These are phyloP conservation scores for Ochetophila trinervis DNA, from an alignment of 306 rosid species.

Conservation along the genomic window DNA sequence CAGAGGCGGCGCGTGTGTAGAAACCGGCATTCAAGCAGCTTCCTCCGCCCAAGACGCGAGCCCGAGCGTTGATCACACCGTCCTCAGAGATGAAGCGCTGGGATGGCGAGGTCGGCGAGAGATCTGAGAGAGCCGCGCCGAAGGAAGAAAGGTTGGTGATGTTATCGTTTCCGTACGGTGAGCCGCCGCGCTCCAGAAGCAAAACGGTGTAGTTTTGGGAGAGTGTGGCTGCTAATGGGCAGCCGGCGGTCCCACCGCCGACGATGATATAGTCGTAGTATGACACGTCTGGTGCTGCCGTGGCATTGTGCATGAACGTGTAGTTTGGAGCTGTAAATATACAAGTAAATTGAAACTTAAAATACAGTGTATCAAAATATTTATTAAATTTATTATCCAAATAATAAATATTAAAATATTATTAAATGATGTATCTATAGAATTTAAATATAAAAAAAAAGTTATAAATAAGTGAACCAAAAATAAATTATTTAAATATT, in stretches of 20 bases:
- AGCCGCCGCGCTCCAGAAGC: constrained; percentile 70
- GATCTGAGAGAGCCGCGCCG: constrained; percentile 57
- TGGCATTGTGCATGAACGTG: constrained; percentile 53
- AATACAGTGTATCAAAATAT: too few species aligned
- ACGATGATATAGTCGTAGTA: constrained; percentile 72
- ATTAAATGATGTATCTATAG: too few species aligned
- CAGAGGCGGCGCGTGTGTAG: constrained; percentile 58
- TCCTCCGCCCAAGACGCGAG: constrained; percentile 76
- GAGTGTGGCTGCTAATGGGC: constrained; percentile 79
- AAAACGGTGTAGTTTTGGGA: constrained; percentile 66
- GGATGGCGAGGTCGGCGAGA: constrained; percentile 62
- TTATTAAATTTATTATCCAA: too few species aligned
- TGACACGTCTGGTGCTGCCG: constrained; percentile 38
- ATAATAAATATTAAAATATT: too few species aligned
- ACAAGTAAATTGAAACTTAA: too few species aligned
- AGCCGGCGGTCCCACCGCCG: constrained; percentile 84
- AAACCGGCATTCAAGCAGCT: constrained; percentile 76
- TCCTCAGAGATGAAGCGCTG: constrained; percentile 80
- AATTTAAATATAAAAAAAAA: too few species aligned
- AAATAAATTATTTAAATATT: too few species aligned
- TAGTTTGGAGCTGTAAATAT: constrained; percentile 42
- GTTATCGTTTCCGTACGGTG: constrained; percentile 75
- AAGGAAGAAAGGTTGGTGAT: constrained; percentile 53
- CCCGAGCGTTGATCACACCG: constrained; percentile 72
- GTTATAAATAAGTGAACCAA: too few species aligned